Percentiles rank a stretch among this genome's conserved stretches.
phyloP scores from a whole-genome alignment of 805 yeast species.

The Dipodascopsis tothii region DNA sequence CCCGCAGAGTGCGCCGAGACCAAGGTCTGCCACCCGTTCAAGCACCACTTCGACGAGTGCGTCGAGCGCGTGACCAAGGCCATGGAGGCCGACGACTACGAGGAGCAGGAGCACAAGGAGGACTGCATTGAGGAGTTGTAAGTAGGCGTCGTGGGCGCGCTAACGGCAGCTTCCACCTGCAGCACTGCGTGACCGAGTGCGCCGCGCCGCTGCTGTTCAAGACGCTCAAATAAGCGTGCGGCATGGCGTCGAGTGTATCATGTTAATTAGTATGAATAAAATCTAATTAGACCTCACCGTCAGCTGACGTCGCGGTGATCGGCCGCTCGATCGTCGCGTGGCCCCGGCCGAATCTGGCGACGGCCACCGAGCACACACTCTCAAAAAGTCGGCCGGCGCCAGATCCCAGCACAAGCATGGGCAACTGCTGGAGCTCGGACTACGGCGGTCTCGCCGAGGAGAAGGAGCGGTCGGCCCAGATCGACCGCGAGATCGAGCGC shows the following conservation, averaged over 20 bases:
- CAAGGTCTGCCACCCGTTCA: conserved; percentile 58
- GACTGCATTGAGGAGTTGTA: conserved; percentile 92
- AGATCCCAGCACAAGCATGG: no score
- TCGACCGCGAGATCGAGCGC: conserved; percentile 20
- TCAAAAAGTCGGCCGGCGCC: no score
- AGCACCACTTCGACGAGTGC: conserved; percentile 91
- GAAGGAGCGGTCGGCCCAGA: conserved; percentile 14
- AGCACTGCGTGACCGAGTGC: conserved; percentile 80
- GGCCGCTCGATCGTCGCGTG: no score
- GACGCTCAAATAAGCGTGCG: conserved; percentile 29
- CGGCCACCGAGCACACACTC: no score
- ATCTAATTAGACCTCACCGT: no score
- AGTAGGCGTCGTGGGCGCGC: conserved; percentile 10
- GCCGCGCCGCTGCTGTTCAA: conserved; percentile 26
- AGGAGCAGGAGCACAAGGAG: conserved; percentile 53
- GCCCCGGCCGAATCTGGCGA: no score
- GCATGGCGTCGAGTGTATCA: no score
- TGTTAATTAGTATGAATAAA: no score
- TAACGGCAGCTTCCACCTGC: conserved; percentile 63
- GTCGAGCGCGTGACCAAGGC: conserved; percentile 88
- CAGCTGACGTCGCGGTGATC: no score
- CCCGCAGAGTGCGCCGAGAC: conserved; percentile 55
- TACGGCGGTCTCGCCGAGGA: no score
- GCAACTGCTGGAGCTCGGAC: no score
- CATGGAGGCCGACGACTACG: conserved; percentile 78